phyloP scores from a whole-genome alignment of 2,329 filamentous ascomycete species.

The Cladophialophora psammophila region DNA sequence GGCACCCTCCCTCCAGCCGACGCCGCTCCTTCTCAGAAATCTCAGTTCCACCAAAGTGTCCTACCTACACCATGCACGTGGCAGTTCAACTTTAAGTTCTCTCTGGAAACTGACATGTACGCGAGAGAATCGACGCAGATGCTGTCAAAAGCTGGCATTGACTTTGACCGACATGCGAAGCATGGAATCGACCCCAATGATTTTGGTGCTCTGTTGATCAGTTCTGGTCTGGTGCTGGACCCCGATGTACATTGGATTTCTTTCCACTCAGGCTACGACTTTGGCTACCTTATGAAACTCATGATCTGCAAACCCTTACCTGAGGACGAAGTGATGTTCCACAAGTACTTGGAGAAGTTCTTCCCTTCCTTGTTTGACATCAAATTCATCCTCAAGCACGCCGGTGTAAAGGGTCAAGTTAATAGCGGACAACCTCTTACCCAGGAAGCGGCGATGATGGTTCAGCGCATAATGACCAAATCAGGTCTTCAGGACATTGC shows the following conservation, averaged over 20 bases:
- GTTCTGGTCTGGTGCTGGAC: constrained; percentile 86
- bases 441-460: constrained; percentile 71
- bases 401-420: constrained; percentile 72
- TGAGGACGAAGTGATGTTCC: constrained; percentile 88
- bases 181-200: constrained; percentile 89
- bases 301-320: constrained; percentile 78
- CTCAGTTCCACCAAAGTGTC: constrained; percentile 54
- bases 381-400: constrained; percentile 95
- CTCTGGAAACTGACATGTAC: constrained; percentile 95
- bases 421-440: constrained; percentile 71
- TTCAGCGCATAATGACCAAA: constrained; percentile 87
- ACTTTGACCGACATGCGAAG: constrained; percentile 82
- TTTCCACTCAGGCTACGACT: constrained; percentile 98
- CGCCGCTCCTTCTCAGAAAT: constrained; percentile 59
- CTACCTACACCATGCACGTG: constrained; percentile 81
- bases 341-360: constrained; percentile 86
- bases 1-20: constrained; percentile 81
- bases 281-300: constrained; percentile 95
- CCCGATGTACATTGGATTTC: constrained; percentile 95
- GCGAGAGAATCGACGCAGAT: constrained; percentile 94
- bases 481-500: constrained; percentile 92
- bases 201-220: constrained; percentile 88
- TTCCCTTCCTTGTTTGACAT: constrained; percentile 95
- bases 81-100: constrained; percentile 99
- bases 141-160: constrained; percentile 87